A percentile compares a stretch with the other conserved stretches of the same genome.
Evolutionary conservation across 2,329 filamentous ascomycete species (phyloP).

Genomic region (Trichoderma atroviride): DNA sequence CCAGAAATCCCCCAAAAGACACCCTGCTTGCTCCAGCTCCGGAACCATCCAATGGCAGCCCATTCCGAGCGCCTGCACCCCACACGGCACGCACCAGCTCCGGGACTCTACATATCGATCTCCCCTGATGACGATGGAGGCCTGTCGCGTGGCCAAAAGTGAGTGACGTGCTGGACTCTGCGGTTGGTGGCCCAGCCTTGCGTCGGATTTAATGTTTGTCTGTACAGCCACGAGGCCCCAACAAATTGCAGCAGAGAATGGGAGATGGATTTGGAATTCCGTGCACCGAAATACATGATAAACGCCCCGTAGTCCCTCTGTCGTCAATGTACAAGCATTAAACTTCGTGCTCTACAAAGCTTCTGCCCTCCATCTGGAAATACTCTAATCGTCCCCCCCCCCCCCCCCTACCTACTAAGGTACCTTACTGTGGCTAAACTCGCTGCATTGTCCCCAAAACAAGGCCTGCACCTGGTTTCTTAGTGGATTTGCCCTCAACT

Average conservation of each 20-base stretch:
- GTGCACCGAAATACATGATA: not conserved
- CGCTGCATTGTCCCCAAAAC: slow-evolving; percentile 9
- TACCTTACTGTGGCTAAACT: not conserved
- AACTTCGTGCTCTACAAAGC: not conserved
- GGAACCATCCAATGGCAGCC: not conserved
- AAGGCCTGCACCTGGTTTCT: slow-evolving; percentile 7
- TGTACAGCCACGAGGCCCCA: not conserved
- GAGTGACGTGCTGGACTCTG: slow-evolving; percentile 23
- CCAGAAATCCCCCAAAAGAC: not conserved
- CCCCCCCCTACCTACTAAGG: too few relatives aligned
- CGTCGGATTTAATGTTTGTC: not conserved
- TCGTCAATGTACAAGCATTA: not conserved
- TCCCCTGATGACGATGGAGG: slow-evolving; percentile 27
- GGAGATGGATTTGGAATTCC: not conserved
- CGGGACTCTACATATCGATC: slow-evolving; percentile 11
- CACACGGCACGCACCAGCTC: slow-evolving; percentile 19
- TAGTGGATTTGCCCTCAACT: slow-evolving; percentile 14
- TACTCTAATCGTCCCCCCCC: not conserved
- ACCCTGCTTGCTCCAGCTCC: not conserved
- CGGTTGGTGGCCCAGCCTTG: not conserved
- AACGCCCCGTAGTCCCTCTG: not conserved
- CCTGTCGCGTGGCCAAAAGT: slow-evolving; percentile 25
- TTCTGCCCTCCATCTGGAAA: not conserved
- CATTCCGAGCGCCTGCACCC: not conserved
- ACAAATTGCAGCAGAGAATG: not conserved